Base-by-base conservation (phyloP, 495 filamentous ascomycete genomes). In the Glutinoglossum americanum region DNA sequence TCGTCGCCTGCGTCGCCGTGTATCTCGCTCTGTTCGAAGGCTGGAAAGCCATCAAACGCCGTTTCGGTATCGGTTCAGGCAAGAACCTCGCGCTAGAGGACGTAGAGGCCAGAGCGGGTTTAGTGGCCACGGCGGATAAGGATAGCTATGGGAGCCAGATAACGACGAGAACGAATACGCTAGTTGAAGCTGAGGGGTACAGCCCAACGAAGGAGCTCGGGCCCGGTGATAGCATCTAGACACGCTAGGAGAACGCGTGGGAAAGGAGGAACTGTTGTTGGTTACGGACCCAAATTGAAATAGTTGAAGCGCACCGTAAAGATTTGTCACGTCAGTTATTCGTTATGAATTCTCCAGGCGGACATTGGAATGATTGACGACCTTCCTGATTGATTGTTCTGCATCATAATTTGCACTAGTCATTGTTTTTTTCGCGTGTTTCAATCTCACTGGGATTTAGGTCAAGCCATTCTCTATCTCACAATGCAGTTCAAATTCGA, bases 11-110 rank as follows among this genome's bases (percentile, higher is more conserved):
- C 53, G 73, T 76, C 0, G 61, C 73, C 5, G 60, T 86, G 10
- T 86, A 79, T 57, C 70, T 87, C 13, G 54, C 68, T 0, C 76
- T 80, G 45, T 71, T 84, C 35, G 83, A 87, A 69, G 69, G 71
- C 47, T 86, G 82, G 81, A 85, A 86, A 68, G 74, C 68, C 49
- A 61, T 66, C 35, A 87, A 87, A 71, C 72, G 83, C 15, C n/a
- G 35, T 33, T 56, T 56, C 54, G 1, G 49, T 3, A 53, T 53
- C 13, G 49, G 49, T 3, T 53, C 49, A 2, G 49, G 49, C 11
- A 53, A 53, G 49, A 27, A 53, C 19, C 49, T 51, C 21, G 23
- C 47, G 47, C 47, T 53, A 7, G 49, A 8, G 25, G 49, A 53
- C 49, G 23, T 25, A 11, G 49, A 53, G 13, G 49, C 49, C 5